Evolutionary conservation across 768 basidiomycete genomes (phyloP).

Genomic region (Hericium erinaceus): DNA sequence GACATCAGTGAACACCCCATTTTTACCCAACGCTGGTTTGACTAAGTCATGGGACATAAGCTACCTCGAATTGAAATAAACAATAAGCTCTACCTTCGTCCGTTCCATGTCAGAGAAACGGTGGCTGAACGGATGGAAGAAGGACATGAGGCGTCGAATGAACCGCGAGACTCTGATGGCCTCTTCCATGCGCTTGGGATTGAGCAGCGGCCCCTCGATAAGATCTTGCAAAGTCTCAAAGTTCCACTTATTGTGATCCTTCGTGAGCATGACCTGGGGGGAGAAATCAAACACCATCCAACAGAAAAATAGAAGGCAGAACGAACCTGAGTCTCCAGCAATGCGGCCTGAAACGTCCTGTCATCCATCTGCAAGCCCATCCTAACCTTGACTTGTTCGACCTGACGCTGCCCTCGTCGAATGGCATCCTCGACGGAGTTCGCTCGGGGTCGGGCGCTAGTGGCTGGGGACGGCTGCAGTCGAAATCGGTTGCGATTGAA

Average conservation of each 20-base stretch:
- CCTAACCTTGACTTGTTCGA: conserved; percentile 85
- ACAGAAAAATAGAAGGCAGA: background rate
- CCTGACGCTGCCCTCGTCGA: conserved; percentile 79
- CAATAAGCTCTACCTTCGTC: conserved; percentile 37
- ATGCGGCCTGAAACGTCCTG: conserved; percentile 71
- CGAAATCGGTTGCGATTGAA: conserved; percentile 84
- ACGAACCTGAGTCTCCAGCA: conserved; percentile 79
- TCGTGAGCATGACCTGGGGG: conserved; percentile 72
- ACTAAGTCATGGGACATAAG: conserved; percentile 28
- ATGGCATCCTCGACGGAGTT: conserved; percentile 82
- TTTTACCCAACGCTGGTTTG: conserved; percentile 76
- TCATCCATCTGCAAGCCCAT: conserved; percentile 95
- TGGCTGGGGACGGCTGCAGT: conserved; percentile 47
- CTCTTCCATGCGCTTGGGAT: conserved; percentile 89
- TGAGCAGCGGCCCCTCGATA: conserved; percentile 86
- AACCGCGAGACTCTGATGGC: conserved; percentile 86
- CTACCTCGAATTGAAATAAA: background rate
- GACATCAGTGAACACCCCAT: conserved; percentile 76
- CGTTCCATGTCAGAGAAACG: conserved; percentile 78
- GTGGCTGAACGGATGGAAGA: conserved; percentile 86
- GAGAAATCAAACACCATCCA: background rate
- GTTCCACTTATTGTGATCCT: conserved; percentile 89
- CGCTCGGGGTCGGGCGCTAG: conserved; percentile 55
- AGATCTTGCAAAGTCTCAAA: conserved; percentile 83
- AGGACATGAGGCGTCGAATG: conserved; percentile 82